Evolutionary conservation across 1,139 yeast genomes (phyloP), one percentile per base, ranked within the genome.

Genomic region (Suhomyces kunorum): DNA sequence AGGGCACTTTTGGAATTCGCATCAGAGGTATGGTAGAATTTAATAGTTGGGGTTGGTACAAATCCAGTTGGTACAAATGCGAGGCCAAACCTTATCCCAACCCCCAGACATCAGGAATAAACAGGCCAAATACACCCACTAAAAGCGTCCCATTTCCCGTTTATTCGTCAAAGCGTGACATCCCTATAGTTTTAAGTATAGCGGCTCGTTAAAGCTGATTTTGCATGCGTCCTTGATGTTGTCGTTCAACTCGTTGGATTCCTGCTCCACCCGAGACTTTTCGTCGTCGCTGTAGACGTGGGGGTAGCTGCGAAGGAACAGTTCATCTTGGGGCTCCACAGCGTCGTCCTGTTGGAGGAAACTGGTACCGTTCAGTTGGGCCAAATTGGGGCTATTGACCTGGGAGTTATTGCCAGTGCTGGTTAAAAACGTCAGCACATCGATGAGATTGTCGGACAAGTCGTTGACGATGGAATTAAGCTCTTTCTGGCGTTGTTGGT

Each of bases 401-500:
- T 35, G 39, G 20, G 45, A 42, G 26, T 34, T 41, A 18, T 39
- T 44, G 15, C 44, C 40, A 2, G 52, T 47, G 28, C 44, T 53
- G 41, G 49, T 61, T 45, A 70, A 56, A 47, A 72, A 71, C 6
- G 75, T 61, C 23, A 72, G 61, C 8, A 71, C 75, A 48, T 72
- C 77, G 14, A 72, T 71, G 39, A 72, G 58, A 38, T 69, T 68
- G 35, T 71, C 76, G 26, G 66, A 65, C 41, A 72, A 59, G 36
- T 71, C 75, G 47, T 67, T 68, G 37, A 72, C 77, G 17, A 72
- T 71, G 29, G 55, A 52, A 36, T 63, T 65, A 39, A 72, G 58
- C 48, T 72, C 77, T 41, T 63, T 67, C 45, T 71, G 77, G 37
- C 77, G 56, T 47, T 70, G 73, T 44, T 66, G 71, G 43, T 67